Evolutionary conservation across 108 stramenopile species (phyloP), one percentile per base, ranked within the genome.

Genomic region (Fistulifera pelliculosa): DNA sequence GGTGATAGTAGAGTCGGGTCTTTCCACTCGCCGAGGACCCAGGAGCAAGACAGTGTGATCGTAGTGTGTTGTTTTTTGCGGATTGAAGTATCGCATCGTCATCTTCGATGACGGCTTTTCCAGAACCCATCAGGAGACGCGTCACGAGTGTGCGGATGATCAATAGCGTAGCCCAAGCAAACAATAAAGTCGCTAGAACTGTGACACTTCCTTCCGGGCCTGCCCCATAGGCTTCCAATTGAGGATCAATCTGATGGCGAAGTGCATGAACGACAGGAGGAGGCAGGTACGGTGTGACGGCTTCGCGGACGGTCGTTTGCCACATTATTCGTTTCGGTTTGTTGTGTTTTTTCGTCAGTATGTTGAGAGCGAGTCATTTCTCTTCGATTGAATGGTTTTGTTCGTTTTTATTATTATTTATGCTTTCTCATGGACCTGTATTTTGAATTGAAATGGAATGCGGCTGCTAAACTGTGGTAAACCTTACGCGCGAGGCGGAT

Each of bases 1-100:
- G 47, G 21, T 43, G 52, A 52, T 68, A 71, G 51, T 70, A 79
- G 2, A 79, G 45, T 31, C 51, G 53, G 12, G 73, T 79, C 42
- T 79, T 79, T 19, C 78, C 78, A 21, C 56, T 53, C 16, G 54
- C 14, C 0, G 66, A 38, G 78, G 73, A 2, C 78, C 78, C 45
- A 64, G 65, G 15, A 79, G 60, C 12, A 79, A 44, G 13, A 79
- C 58, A 0, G 69, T 73, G 24, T 52, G 63, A 38, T 62, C 66
- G 38, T 54, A 77, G 2, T 50, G 28, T 8, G 38, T 39, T 26
- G 2, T 18, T 26, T 2, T 15, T 28, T 14, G 8, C 53, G 22
- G 16, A 25, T 54, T 54, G 53, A 3, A 16, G 19, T 22, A 27
- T 54, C 28, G 53, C 38, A 21, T 51, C 26, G 19, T 51, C 50